Base-by-base conservation (phyloP, 164 flowering plant genomes). In the Aristolochia californica region DNA sequence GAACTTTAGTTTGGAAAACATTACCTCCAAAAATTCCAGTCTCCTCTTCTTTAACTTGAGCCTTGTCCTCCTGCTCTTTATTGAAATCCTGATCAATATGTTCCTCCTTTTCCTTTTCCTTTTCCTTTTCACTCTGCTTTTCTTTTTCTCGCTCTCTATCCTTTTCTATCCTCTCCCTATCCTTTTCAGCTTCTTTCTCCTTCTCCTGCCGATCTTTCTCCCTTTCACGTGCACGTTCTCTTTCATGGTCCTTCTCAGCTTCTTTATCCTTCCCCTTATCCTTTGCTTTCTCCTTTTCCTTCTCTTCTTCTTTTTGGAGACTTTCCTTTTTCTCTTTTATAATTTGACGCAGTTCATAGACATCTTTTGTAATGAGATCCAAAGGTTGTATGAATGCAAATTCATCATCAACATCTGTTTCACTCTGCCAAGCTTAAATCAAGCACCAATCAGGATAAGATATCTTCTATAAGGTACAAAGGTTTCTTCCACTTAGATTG, bases 361-460 rank as follows among this genome's bases (percentile, higher is more conserved):
- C 87, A 80, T 89, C 81, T 67, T 89, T 93, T 38, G 99, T 87
- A 18, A 93, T 89, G 58, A 93, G 85, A 77, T 93, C 99, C 75
- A 89, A 58, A 12, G 99, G 97, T 72, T 89, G 88, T 47, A 93
- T 66, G 59, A 89, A 84, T 45, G 91, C 80, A 71, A 93, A 93
- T 66, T 89, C 99, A 53, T 89, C 97, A 65, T 93, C 99, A 62
- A 72, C 68, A 62, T 93, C 99, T 62, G 80, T 52, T 66, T 93
- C 97, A 72, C 68, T 71, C 99, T 93, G 80, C 62, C 63, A 70
- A 64, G 53, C 68, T 56, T 53, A 51, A 68, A 70, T 57, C 21
- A 78, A 67, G 63, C 50, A 66, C 51, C 40, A 43, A 70, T 80
- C 59, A 72, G 67, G 44, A 61, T n/a, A n/a, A n/a, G n/a, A n/a